These are phyloP conservation scores for Saururus chinensis DNA, from an alignment of 164 flowering plant species.

Conservation along the genomic window DNA sequence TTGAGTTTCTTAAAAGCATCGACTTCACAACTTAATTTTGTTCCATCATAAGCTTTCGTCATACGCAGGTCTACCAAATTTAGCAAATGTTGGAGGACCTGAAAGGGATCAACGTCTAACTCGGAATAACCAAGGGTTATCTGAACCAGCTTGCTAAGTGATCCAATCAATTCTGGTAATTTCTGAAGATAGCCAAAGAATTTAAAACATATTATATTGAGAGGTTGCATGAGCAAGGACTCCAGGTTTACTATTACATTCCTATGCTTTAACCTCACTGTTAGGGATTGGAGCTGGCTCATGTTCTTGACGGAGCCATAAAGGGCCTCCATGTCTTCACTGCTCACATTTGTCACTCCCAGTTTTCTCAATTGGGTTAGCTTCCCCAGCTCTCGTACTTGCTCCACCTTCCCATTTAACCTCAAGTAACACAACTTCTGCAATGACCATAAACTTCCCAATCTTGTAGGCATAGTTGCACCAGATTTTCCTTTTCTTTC, in stretches of 20 bases:
- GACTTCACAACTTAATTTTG: constrained; percentile 11
- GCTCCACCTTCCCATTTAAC: background rate
- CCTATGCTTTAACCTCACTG: background rate
- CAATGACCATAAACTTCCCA: background rate
- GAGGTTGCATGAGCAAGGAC: background rate
- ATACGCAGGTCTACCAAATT: no score
- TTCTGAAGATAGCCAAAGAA: background rate
- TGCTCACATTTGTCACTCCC: background rate
- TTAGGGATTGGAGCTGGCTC: background rate
- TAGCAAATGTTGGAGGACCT: constrained; percentile 7
- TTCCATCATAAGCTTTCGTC: constrained; percentile 17
- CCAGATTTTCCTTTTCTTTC: no score
- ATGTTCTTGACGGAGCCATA: constrained; percentile 5
- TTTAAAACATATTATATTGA: background rate
- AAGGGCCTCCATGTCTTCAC: background rate
- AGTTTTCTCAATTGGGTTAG: constrained; percentile 6
- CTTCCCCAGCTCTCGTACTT: background rate
- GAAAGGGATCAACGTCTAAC: background rate
- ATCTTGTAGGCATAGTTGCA: background rate
- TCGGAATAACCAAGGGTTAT: background rate
- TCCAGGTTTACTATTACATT: constrained; percentile 4
- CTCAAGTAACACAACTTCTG: background rate
- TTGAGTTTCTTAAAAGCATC: constrained; percentile 24
- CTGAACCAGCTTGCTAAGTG: background rate
- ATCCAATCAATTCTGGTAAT: no score